Conservation (phyloP, 148 eudicot genomes). For the Fagopyrum esculentum region DNA sequence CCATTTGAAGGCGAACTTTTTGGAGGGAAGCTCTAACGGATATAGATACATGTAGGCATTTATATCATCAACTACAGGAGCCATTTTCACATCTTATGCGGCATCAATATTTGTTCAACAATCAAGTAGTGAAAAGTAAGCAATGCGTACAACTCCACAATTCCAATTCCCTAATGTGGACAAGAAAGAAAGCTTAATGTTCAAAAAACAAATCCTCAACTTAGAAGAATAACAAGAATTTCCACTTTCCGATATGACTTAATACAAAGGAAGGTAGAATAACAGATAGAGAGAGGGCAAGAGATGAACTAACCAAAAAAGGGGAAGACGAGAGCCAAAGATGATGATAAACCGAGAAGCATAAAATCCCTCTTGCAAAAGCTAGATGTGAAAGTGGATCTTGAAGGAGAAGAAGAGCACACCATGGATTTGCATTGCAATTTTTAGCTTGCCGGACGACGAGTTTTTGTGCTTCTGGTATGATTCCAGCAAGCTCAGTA, state of each 20-base stretch:
- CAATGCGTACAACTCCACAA: not conserved
- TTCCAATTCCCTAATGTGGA: not conserved
- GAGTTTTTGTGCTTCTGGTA: no score
- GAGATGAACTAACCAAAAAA: slow-evolving; percentile 29
- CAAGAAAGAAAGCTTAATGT: not conserved
- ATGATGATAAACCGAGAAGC: slow-evolving; percentile 54
- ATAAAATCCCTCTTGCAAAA: slow-evolving; percentile 59
- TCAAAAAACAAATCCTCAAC: not conserved
- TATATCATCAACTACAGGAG: slow-evolving; percentile 52
- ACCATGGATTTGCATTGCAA: slow-evolving; percentile 23
- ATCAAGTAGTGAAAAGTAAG: slow-evolving; percentile 10
- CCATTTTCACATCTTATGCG: slow-evolving; percentile 67
- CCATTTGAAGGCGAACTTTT: slow-evolving; percentile 70
- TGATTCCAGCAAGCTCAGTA: no score
- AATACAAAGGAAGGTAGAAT: not conserved
- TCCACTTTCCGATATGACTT: not conserved
- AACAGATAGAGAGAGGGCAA: not conserved
- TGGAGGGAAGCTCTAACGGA: slow-evolving; percentile 59
- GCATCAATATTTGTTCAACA: slow-evolving; percentile 44
- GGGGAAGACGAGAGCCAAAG: slow-evolving; percentile 43
- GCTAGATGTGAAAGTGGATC: slow-evolving; percentile 36
- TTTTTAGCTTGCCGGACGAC: not conserved
- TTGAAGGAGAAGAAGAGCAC: slow-evolving; percentile 20
- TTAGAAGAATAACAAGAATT: not conserved
- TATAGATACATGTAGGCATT: slow-evolving; percentile 72